These are phyloP conservation scores for Chaetomiaceae sp. DNA, from an alignment of 2,329 filamentous ascomycete species.

Conservation along the genomic window DNA sequence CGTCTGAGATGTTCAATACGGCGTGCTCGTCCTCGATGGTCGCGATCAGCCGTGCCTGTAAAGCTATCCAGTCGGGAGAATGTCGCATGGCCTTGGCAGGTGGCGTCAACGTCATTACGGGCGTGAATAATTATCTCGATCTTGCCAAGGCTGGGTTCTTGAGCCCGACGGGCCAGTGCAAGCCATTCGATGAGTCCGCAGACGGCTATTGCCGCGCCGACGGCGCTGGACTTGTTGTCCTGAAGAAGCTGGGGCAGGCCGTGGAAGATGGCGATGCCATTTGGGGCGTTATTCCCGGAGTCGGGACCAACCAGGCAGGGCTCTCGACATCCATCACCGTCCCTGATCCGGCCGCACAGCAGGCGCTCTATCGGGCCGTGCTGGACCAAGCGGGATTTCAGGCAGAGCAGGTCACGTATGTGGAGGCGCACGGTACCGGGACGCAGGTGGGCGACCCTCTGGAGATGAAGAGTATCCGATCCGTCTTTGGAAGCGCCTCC, in stretches of 20 bases:
- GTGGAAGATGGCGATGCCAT: constrained; percentile 41
- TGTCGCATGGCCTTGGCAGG: constrained; percentile 29
- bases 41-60: constrained; percentile 33
- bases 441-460: constrained; percentile 17
- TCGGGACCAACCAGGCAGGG: constrained; percentile 38
- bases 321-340: constrained; percentile 28
- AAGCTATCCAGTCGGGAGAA: constrained; percentile 26
- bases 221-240: constrained; percentile 36
- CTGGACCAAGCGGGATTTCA: constrained; percentile 24
- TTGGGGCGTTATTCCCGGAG: constrained; percentile 34
- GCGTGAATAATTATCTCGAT: constrained; percentile 18
- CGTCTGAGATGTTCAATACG: constrained; percentile 30
- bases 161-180: constrained; percentile 29
- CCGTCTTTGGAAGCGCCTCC: constrained; percentile 7
- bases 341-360: constrained; percentile 23
- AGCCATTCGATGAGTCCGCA: constrained; percentile 28
- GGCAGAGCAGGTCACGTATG: constrained; percentile 25
- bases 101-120: constrained; percentile 28
- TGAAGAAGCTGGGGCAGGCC: constrained; percentile 44
- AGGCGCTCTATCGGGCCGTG: constrained; percentile 27
- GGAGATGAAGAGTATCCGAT: constrained; percentile 11
- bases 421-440: constrained; percentile 40
- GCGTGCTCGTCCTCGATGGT: constrained; percentile 34
- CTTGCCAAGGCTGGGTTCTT: constrained; percentile 29
- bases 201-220: constrained; percentile 50